Conservation (phyloP, 805 yeast genomes). For the Ogataea philodendri region DNA sequence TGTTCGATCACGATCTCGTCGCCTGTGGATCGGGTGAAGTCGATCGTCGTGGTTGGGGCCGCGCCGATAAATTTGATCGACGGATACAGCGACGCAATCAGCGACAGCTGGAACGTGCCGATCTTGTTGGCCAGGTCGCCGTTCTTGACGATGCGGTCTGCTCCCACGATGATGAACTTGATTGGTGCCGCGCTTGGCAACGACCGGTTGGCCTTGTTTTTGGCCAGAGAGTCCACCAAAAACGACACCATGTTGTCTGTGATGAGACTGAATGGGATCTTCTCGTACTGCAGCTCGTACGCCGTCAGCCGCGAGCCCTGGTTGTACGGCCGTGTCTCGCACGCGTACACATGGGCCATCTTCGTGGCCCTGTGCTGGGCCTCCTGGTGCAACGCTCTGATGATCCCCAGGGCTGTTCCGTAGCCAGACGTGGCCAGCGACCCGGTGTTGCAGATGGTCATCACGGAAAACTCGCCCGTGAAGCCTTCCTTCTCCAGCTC, state of each 20-base stretch:
- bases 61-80: slow-evolving; percentile 87
- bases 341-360: slow-evolving; percentile 73
- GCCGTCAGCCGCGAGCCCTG: slow-evolving; percentile 95
- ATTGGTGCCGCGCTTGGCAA: slow-evolving; percentile 55
- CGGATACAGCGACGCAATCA: slow-evolving; percentile 60
- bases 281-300: slow-evolving; percentile 80
- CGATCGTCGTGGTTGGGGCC: slow-evolving; percentile 92
- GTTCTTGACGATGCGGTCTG: slow-evolving; percentile 87
- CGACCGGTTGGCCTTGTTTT: slow-evolving; percentile 24
- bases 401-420: slow-evolving; percentile 94
- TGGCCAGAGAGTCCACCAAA: slow-evolving; percentile 49
- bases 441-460: slow-evolving; percentile 96
- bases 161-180: slow-evolving; percentile 88
- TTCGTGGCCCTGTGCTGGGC: slow-evolving; percentile 36
- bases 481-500: slow-evolving; percentile 46
- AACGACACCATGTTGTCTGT: slow-evolving; percentile 92
- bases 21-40: slow-evolving; percentile 62
- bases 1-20: slow-evolving; percentile 81
- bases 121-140: slow-evolving; percentile 97
- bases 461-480: slow-evolving; percentile 68
- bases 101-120: slow-evolving; percentile 88
- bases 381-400: slow-evolving; percentile 63
- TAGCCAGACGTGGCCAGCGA: slow-evolving; percentile 96
- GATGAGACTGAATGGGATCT: slow-evolving; percentile 82
- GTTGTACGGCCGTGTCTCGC: slow-evolving; percentile 95